phyloP scores from a whole-genome alignment of 352 stramenopile genomes.

The Phytopythium ostracodes region DNA sequence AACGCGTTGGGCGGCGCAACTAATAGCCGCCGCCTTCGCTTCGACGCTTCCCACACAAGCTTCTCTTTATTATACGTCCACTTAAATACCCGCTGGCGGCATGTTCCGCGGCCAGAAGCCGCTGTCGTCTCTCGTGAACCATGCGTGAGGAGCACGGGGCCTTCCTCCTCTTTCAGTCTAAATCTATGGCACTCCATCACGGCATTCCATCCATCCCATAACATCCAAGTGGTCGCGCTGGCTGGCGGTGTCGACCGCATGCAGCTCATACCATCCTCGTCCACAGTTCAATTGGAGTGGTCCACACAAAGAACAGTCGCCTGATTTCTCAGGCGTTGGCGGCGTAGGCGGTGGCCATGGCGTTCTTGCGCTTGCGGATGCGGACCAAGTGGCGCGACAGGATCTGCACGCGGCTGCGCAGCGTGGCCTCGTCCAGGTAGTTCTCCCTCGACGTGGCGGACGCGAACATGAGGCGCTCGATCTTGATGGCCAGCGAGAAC shows the following conservation, averaged over 20 bases:
- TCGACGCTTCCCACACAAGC: neutral
- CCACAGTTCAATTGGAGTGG: neutral
- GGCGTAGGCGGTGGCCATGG: slow-evolving; percentile 5
- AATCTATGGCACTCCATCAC: neutral
- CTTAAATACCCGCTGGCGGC: slow-evolving; percentile 8
- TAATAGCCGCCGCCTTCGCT: neutral
- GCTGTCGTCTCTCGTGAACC: neutral
- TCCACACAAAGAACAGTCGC: neutral
- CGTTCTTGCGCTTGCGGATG: slow-evolving; percentile 52
- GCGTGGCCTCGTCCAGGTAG: slow-evolving; percentile 51
- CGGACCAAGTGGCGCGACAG: slow-evolving; percentile 47
- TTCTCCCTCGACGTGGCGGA: slow-evolving; percentile 39
- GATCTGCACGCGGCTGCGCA: slow-evolving; percentile 42
- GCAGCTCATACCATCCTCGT: too few species aligned
- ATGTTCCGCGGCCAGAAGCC: neutral
- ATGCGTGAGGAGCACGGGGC: slow-evolving; percentile 3
- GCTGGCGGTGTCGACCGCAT: neutral
- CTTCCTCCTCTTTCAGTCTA: slow-evolving; percentile 5
- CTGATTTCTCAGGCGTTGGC: neutral
- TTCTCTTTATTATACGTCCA: neutral
- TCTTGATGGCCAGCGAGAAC: slow-evolving; percentile 55
- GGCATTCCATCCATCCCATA: neutral
- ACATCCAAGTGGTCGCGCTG: neutral
- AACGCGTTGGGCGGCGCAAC: neutral
- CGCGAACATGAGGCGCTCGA: slow-evolving; percentile 57